A percentile compares a stretch with the other conserved stretches of the same genome.
Evolutionary conservation across 2,329 filamentous ascomycete species (phyloP).

Genomic region (Penicillium freii): DNA sequence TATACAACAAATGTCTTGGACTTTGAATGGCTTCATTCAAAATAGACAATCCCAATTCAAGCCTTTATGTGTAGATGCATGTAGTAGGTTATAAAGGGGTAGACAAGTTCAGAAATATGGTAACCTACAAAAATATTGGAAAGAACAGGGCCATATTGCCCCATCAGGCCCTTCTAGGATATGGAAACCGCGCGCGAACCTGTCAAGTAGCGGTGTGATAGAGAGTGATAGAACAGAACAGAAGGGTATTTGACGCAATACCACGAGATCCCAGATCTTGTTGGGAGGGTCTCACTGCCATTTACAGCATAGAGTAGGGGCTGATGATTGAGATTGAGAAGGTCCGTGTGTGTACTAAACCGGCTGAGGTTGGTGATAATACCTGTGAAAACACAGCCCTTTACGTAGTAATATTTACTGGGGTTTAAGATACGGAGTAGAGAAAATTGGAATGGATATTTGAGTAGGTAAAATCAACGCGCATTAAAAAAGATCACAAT

Average conservation of each 20-base stretch:
- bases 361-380: no score
- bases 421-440: background rate
- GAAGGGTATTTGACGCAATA: background rate
- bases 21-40: background rate
- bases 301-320: background rate
- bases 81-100: background rate
- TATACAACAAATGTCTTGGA: background rate
- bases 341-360: no score
- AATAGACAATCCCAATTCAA: background rate
- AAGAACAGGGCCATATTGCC: background rate
- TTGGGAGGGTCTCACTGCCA: background rate
- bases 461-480: background rate
- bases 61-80: background rate
- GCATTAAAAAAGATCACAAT: constrained; percentile 6
- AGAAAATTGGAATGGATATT: background rate
- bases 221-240: background rate
- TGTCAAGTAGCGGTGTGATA: background rate
- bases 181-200: background rate
- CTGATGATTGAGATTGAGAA: background rate
- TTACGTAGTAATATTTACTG: background rate
- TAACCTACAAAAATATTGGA: no score
- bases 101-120: background rate
- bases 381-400: rapidly evolving
- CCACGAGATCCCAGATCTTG: background rate
- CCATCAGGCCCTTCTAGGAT: background rate